Base-by-base conservation (phyloP, 257 asterid genomes). In the Jaltomata sinuosa region DNA sequence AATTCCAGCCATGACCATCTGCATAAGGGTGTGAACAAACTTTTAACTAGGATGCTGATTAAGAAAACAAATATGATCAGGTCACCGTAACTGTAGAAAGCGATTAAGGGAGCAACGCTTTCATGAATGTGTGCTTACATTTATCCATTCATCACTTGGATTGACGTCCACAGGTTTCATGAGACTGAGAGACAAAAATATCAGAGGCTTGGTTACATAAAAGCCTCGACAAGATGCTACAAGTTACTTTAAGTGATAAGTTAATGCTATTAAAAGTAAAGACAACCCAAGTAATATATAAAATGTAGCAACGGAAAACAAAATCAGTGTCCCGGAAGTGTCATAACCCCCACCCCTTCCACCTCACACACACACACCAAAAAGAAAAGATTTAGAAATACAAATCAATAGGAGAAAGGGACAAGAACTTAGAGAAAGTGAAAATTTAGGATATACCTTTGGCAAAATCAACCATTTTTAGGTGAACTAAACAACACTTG, bases 131-230 rank as follows among this genome's bases (percentile, higher is more conserved):
- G 84, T 83, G 83, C 98, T 92, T 92, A 96, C 99, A 91, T 93
- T 96, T 84, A 87, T 88, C 98, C 98, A 93, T 88, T 94, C 98
- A 84, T 96, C 99, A 89, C 74, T 89, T 80, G 98, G 99, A 88
- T 90, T 93, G 92, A 92, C 85, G 77, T 96, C 98, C 90, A 96
- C 92, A 29, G 97, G 93, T 90, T 92, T 96, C 98, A 96, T 92
- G 85, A 90, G 97, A 90, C 99, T 96, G 95, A 16, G 79, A 85
- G 88, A 84, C 69, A 81, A 89, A 86, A 87, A 76, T 29, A 21
- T 47, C 81, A 25, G 61, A 27, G 8, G 3, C 38, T 47, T 25
- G 38, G 38, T 47, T 27, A 47, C 38, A 74, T 25, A 42, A 74
- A n/a, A 76, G 16, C 8, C 25, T 76, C 3, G 1, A 76, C 16